phyloP scores from a whole-genome alignment of 257 asterid species.

The Solanum virginianum region DNA sequence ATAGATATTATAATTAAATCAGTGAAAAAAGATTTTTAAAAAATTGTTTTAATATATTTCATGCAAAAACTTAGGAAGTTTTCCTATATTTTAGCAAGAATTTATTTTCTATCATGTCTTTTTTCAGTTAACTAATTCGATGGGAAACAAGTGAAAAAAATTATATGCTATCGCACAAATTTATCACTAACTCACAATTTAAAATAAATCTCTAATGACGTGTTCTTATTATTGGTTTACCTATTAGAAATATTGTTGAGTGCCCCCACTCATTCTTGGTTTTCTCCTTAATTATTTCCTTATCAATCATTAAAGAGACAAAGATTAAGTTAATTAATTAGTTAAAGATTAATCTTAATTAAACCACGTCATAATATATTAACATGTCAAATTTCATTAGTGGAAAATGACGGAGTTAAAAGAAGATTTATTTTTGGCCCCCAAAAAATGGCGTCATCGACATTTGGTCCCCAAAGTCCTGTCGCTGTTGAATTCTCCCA shows the following conservation, averaged over 20 bases:
- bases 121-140: too few relatives aligned
- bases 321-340: not conserved
- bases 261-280: not conserved
- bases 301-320: not conserved
- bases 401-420: not conserved
- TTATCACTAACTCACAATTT: too few relatives aligned
- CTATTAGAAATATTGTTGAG: not conserved
- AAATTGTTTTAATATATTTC: too few relatives aligned
- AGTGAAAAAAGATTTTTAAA: too few relatives aligned
- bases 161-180: too few relatives aligned
- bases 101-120: too few relatives aligned
- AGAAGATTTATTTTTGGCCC: not conserved
- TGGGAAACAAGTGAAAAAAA: too few relatives aligned
- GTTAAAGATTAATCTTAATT: not conserved
- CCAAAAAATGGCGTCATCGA: constrained; percentile 1
- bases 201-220: too few relatives aligned
- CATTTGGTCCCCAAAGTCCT: not conserved
- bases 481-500: not conserved
- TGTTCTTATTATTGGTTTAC: too few relatives aligned
- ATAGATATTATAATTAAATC: too few relatives aligned
- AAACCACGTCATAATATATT: not conserved
- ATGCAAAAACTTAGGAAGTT: too few relatives aligned
- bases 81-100: too few relatives aligned
- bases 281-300: not conserved
- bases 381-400: not conserved